phyloP scores from a whole-genome alignment of 1,284 basidiomycete species.

The Laetiporus sulphureus region DNA sequence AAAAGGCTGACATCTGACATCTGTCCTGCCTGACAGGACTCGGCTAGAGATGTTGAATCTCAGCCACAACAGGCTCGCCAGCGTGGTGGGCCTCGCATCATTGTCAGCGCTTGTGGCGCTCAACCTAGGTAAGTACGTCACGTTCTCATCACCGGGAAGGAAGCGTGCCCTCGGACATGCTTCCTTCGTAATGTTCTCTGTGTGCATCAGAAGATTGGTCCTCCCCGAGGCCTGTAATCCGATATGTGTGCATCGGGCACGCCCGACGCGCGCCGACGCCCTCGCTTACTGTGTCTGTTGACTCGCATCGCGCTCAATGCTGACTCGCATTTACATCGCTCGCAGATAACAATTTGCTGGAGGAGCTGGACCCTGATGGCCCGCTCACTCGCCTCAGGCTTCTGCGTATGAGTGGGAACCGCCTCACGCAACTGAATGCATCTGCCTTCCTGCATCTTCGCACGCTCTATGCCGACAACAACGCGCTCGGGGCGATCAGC shows the following conservation, averaged over 20 bases:
- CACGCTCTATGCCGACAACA: constrained; percentile 91
- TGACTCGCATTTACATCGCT: constrained; percentile 6
- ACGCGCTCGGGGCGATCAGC: constrained; percentile 52
- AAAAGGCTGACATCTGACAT: constrained; percentile 14
- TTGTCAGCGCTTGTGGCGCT: constrained; percentile 63
- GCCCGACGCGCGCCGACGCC: background rate
- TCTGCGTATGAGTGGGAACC: constrained; percentile 82
- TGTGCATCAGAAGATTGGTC: constrained; percentile 6
- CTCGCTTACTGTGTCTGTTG: too few species aligned
- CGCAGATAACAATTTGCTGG: constrained; percentile 70
- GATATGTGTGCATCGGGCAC: background rate
- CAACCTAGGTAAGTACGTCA: constrained; percentile 66
- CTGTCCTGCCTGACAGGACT: constrained; percentile 42
- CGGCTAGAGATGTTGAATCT: constrained; percentile 81
- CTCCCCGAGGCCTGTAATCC: background rate
- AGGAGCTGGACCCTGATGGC: constrained; percentile 42
- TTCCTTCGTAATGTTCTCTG: constrained; percentile 12
- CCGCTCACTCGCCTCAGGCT: constrained; percentile 71
- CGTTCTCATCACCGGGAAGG: constrained; percentile 6
- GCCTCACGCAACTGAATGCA: constrained; percentile 64
- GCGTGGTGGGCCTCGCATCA: constrained; percentile 53
- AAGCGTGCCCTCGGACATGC: background rate
- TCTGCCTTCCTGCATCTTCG: constrained; percentile 68
- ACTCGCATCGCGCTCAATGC: constrained; percentile 1
- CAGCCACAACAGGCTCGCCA: constrained; percentile 68